Base-by-base conservation (phyloP, 306 rosid genomes). In the Cyamopsis tetragonoloba region DNA sequence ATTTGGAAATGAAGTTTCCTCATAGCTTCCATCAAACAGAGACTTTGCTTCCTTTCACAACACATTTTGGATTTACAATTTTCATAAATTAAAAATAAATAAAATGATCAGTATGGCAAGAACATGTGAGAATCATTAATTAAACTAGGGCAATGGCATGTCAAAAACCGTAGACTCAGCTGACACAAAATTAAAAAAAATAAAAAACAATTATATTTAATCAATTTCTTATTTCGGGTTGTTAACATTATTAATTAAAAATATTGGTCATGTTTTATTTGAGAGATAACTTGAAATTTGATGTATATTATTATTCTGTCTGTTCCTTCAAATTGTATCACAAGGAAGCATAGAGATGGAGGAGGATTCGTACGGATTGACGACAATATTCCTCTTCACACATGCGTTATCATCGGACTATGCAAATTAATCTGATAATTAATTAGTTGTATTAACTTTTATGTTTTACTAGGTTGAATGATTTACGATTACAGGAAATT, bases 1-100 rank as follows among this genome's bases (percentile, higher is more conserved):
- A 38, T 73, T 38, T 22, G 27, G 17, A 22, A 35, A 76, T 63
- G 91, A 84, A 86, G 77, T 75, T 88, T 83, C 92, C 83, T 77
- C 26, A 23, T 43, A 64, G 31, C 77, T 81, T 81, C 85, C 86
- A 48, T 18, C 51, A 68, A 80, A 35, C 38, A 71, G 23, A 55
- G 44, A 43, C 65, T 54, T 56, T 2, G 51, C 65, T 70, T 66
- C 2, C 18, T 59, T 71, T 79, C 12, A 38, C 62, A 20, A 39
- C 34, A 79, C 49, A 77, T 70, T 73, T 58, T 70, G 79, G 47
- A 53, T 66, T 56, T 28, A 24, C 58, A 42, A 66, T 72, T 0
- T 43, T 19, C 26, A 76, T 73, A 61, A 75, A 73, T 8, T 43
- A 77, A 48, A 38, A 34, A 46, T 15, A 32, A 75, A 73, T 8